phyloP scores from a whole-genome alignment of 139 green algal species.

The Chlorella vulgaris region DNA sequence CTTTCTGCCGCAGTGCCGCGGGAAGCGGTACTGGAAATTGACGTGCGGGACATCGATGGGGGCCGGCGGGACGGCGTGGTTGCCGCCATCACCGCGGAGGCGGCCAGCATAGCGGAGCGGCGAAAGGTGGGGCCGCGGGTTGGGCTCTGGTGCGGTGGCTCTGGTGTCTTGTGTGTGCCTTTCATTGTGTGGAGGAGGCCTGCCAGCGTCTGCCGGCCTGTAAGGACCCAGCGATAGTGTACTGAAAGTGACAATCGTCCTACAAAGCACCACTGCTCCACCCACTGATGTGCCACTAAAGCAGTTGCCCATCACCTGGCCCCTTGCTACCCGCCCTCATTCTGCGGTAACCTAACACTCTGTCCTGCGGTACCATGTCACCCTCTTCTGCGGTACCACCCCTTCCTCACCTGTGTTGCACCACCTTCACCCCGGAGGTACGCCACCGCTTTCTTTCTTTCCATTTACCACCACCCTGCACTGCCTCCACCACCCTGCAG shows the following conservation, averaged over 20 bases:
- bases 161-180: neutral
- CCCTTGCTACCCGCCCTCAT: neutral
- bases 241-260: neutral
- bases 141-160: neutral
- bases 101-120: conserved; percentile 64
- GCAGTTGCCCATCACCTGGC: neutral
- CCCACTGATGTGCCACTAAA: neutral
- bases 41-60: conserved; percentile 85
- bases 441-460: neutral
- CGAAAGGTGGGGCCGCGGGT: conserved; percentile 46
- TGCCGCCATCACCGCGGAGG: conserved; percentile 47
- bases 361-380: neutral
- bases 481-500: neutral
- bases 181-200: neutral
- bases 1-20: conserved; percentile 18
- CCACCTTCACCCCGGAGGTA: too few relatives aligned
- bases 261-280: too few relatives aligned
- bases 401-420: too few relatives aligned
- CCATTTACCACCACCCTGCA: neutral
- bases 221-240: too few relatives aligned
- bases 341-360: neutral
- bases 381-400: neutral
- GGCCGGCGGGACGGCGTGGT: conserved; percentile 76
- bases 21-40: conserved; percentile 45
- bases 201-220: too few relatives aligned